Evolutionary conservation across 805 yeast species (phyloP), one percentile per base, ranked within the genome.

Genomic region (Wickerhamomyces hampshirensis): DNA sequence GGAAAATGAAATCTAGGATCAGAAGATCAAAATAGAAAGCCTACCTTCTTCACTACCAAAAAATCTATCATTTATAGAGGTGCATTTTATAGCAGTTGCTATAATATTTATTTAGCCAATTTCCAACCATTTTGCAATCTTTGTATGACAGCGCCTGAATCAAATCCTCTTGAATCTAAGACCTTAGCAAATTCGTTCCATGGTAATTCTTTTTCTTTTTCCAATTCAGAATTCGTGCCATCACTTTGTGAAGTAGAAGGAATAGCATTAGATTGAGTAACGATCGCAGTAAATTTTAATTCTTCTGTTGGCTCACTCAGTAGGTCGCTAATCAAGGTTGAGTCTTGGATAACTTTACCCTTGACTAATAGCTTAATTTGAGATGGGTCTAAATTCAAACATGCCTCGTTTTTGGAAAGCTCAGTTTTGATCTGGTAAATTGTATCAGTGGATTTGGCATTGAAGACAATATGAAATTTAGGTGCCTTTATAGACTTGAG

Each of bases 401-500:
- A 50, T 1, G 51, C 59, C 2, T 54, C 53, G n/a, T 34, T 13
- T 7, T 46, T 40, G 1, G 54, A 41, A n/a, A 60, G 38, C 16
- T 45, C 51, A 14, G 50, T 36, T 41, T 66, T 66, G 14, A 63
- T 54, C 33, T 58, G 59, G 24, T 47, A 42, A 14, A 65, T 48
- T 0, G 70, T 60, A 7, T 55, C 60, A 10, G 51, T 47, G 2
- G 43, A 26, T 18, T 41, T 28, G n/a, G 55, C 48, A 16, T 53
- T 43, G 16, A 56, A 43, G 12, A 53, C 45, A 12, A 63, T 44
- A 26, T 62, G 55, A 57, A 84, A 82, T 52, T 79, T 84, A 5
- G 95, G 95, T 5, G 81, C 74, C 48, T 79, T 77, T 37, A 86
- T 71, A 21, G 89, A 81, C 57, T 80, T 81, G 53, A 85, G 66